Evolutionary conservation across 345 rosid genomes (phyloP).

Genomic region (Salix caprea): DNA sequence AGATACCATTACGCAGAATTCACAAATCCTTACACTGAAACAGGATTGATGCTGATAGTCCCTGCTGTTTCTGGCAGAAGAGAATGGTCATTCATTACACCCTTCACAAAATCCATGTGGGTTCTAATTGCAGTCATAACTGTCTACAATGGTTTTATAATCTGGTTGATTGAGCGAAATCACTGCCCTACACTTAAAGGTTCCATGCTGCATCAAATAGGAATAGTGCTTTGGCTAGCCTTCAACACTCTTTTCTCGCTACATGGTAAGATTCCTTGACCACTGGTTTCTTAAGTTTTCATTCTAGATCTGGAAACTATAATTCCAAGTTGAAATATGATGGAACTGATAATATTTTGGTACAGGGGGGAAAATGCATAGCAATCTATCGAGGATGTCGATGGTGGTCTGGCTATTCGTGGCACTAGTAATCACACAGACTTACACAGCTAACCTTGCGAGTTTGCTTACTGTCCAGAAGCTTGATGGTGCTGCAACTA

Average conservation of each 20-base stretch:
- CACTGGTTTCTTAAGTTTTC: not conserved
- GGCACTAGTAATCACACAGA: conserved; percentile 16
- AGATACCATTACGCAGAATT: conserved; percentile 16
- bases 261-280: not conserved
- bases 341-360: not conserved
- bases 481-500: not conserved
- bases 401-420: conserved; percentile 25
- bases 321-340: not conserved
- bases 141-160: conserved; percentile 22
- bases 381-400: conserved; percentile 22
- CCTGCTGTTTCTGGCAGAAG: not conserved
- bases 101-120: conserved; percentile 21
- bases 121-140: not conserved
- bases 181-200: conserved; percentile 5
- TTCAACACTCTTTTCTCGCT: conserved; percentile 17
- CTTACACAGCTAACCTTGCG: conserved; percentile 19
- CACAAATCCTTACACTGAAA: conserved; percentile 23
- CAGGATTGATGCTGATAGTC: conserved; percentile 18
- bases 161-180: conserved; percentile 19
- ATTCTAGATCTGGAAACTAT: not conserved
- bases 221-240: conserved; percentile 17
- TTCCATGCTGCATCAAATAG: not conserved
- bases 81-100: conserved; percentile 14
- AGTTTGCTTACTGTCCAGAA: conserved; percentile 15
- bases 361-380: conserved; percentile 12